phyloP scores from a whole-genome alignment of 2,329 filamentous ascomycete genomes.

The Aspergillus ustus region DNA sequence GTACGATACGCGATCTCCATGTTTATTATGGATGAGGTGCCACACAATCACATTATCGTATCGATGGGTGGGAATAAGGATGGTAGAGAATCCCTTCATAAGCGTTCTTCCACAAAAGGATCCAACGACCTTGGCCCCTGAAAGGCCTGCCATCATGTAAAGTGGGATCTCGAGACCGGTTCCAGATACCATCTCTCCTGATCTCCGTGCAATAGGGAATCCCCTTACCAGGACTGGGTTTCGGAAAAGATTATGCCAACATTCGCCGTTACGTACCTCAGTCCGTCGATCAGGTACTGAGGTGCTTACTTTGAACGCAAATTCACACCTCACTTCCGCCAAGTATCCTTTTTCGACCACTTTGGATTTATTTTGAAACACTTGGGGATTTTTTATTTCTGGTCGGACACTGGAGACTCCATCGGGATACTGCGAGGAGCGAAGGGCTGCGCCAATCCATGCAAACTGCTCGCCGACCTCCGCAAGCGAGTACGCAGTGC shows the following conservation, averaged over 20 bases:
- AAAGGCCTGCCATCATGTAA: constrained; percentile 7
- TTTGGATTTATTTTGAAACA: neutral
- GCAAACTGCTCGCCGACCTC: constrained; percentile 43
- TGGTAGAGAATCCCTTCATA: constrained; percentile 43
- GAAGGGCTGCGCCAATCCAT: constrained; percentile 41
- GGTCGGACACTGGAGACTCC: too few species aligned
- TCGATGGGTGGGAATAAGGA: constrained; percentile 33
- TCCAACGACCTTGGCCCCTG: constrained; percentile 20
- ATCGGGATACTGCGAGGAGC: constrained; percentile 24
- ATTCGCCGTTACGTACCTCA: constrained; percentile 25
- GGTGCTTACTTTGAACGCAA: neutral
- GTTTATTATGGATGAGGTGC: constrained; percentile 31
- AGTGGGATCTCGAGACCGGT: constrained; percentile 38
- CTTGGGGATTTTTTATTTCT: too few species aligned
- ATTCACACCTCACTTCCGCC: neutral
- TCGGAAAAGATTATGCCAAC: constrained; percentile 38
- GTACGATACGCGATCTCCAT: constrained; percentile 34
- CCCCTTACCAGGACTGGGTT: constrained; percentile 36
- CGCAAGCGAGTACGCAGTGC: constrained; percentile 24
- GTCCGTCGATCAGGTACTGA: neutral
- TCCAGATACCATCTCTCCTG: neutral
- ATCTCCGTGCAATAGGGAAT: constrained; percentile 32
- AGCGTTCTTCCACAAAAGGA: constrained; percentile 32
- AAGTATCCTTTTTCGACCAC: neutral
- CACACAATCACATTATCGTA: constrained; percentile 31